phyloP scores from a whole-genome alignment of 441 rosid species.

The Pelargonium hybrid region DNA sequence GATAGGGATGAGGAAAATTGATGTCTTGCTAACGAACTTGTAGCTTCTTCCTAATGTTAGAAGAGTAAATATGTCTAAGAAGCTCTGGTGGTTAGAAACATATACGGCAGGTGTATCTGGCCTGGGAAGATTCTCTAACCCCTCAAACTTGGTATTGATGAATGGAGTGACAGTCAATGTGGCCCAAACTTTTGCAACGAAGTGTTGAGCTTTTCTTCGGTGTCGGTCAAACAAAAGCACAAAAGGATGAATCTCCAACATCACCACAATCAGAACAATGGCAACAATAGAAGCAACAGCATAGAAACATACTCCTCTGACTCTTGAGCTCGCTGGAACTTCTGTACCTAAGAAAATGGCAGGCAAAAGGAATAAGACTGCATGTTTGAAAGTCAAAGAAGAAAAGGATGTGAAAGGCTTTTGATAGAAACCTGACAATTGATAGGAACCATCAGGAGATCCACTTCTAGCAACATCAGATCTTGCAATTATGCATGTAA shows the following conservation, averaged over 20 bases:
- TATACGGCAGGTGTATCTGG: conserved; percentile 70
- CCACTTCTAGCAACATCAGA: conserved; percentile 61
- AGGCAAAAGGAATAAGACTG: conserved; percentile 17
- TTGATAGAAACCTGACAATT: conserved; percentile 44
- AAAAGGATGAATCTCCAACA: conserved; percentile 65
- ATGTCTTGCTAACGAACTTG: conserved; percentile 87
- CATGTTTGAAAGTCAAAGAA: neutral
- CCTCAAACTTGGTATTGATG: conserved; percentile 44
- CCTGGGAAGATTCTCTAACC: conserved; percentile 73
- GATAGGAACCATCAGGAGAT: conserved; percentile 35
- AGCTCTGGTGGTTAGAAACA: conserved; percentile 88
- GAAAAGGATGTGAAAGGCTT: conserved; percentile 3
- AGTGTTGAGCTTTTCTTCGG: conserved; percentile 61
- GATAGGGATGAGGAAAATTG: conserved; percentile 59
- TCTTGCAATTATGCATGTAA: conserved; percentile 32
- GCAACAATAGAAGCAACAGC: conserved; percentile 47
- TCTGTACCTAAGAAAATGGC: conserved; percentile 43
- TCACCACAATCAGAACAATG: conserved; percentile 45
- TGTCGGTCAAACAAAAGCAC: conserved; percentile 67
- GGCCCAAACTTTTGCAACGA: conserved; percentile 77
- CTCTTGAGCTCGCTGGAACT: conserved; percentile 41
- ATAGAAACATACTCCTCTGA: conserved; percentile 74
- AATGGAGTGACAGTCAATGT: conserved; percentile 41
- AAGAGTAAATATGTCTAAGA: conserved; percentile 77
- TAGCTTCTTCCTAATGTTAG: conserved; percentile 72